A percentile compares a stretch with the other conserved stretches of the same genome.
These are phyloP conservation scores for Chaetomium strumarium DNA, from an alignment of 2,329 filamentous ascomycete genomes.

Conservation along the genomic window DNA sequence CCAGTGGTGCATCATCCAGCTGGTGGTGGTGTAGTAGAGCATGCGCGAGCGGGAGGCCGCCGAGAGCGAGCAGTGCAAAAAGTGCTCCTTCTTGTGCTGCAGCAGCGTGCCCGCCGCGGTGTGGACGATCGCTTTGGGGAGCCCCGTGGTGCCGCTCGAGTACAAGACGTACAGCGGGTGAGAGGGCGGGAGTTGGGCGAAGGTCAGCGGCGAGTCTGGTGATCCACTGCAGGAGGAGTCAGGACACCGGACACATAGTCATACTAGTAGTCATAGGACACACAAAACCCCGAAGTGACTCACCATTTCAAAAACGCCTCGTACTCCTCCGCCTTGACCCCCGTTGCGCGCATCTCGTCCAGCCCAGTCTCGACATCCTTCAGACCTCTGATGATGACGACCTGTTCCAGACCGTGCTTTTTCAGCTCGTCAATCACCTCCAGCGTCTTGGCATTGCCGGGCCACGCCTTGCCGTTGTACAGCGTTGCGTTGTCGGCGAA, in stretches of 20 bases:
- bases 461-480: conserved; percentile 88
- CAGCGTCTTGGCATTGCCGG: conserved; percentile 70
- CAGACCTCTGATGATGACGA: conserved; percentile 70
- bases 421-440: conserved; percentile 65
- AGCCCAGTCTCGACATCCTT: conserved; percentile 37
- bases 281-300: background rate
- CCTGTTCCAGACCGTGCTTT: conserved; percentile 55
- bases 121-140: conserved; percentile 92
- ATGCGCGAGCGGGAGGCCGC: conserved; percentile 67
- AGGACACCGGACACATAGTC: background rate
- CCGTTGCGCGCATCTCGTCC: conserved; percentile 35
- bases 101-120: conserved; percentile 83
- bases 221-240: conserved; percentile 27
- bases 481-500: conserved; percentile 84
- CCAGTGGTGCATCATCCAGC: conserved; percentile 99
- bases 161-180: conserved; percentile 94
- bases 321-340: conserved; percentile 41
- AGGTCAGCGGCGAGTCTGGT: conserved; percentile 47
- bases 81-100: conserved; percentile 96
- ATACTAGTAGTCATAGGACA: background rate
- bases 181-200: conserved; percentile 74
- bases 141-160: conserved; percentile 80
- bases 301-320: conserved; percentile 38
- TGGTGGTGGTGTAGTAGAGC: conserved; percentile 91
- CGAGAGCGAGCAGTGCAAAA: conserved; percentile 75